Evolutionary conservation across 2,329 filamentous ascomycete species (phyloP).

Genomic region (Colletotrichum lindemuthianum): DNA sequence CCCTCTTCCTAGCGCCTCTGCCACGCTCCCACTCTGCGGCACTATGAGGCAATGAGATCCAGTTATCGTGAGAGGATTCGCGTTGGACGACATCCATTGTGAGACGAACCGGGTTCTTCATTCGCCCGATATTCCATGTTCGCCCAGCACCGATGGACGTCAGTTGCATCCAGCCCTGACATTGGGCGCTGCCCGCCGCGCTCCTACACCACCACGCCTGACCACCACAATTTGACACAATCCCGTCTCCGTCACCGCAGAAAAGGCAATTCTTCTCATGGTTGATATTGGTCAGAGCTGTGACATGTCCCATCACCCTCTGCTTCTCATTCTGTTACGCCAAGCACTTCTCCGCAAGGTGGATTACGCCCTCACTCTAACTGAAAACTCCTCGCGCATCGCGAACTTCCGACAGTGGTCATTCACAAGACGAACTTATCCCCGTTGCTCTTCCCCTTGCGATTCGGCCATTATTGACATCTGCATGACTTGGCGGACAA

Average conservation of each 20-base stretch:
- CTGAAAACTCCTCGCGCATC: not conserved
- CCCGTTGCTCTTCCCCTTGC: too few relatives aligned
- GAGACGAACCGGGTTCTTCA: slow-evolving; percentile 29
- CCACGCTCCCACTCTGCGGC: slow-evolving; percentile 23
- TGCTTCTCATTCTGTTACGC: not conserved
- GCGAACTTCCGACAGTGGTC: too few relatives aligned
- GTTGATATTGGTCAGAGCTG: slow-evolving; percentile 2
- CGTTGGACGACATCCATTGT: slow-evolving; percentile 23
- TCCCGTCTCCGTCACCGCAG: slow-evolving; percentile 5
- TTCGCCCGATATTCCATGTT: slow-evolving; percentile 30
- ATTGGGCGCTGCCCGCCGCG: slow-evolving; percentile 15
- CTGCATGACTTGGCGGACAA: slow-evolving; percentile 25
- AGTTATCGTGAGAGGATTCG: slow-evolving; percentile 29
- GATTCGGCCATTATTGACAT: not conserved
- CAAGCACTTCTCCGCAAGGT: not conserved
- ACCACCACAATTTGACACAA: not conserved
- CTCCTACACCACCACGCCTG: not conserved
- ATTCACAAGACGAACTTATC: too few relatives aligned
- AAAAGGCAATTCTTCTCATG: slow-evolving; percentile 8
- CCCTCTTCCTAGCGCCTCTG: slow-evolving; percentile 22
- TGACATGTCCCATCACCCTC: not conserved
- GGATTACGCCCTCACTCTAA: not conserved
- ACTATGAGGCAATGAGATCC: slow-evolving; percentile 33
- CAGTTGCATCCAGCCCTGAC: slow-evolving; percentile 17
- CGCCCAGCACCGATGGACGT: slow-evolving; percentile 22